Evolutionary conservation across 1,284 basidiomycete species (phyloP), one percentile per base, ranked within the genome.

Genomic region (Psilocybe mexicana): DNA sequence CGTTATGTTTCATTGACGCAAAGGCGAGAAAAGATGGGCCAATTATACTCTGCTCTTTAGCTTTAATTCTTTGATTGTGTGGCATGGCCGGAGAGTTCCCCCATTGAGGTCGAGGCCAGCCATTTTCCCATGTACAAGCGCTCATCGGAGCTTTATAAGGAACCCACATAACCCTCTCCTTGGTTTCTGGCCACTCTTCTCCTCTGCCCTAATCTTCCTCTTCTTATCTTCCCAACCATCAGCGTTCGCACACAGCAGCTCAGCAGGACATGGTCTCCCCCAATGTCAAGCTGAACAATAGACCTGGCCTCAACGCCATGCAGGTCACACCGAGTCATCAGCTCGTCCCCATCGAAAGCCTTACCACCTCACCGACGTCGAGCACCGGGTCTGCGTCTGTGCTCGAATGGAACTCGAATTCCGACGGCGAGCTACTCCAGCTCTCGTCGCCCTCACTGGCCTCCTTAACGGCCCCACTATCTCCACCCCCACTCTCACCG

Each of bases 341-440:
- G 25, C 28, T 60, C 11, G 58, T 62, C 18, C 59, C 63, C 35
- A 47, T 65, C 48, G 59, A 61, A 6, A 65, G 55, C 53, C 53
- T 61, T 6, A 57, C 51, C n/a, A 50, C 28, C 42, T 65, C 63
- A 5, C 63, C 63, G 2, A 58, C 55, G 24, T 65, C 64, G 46
- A 65, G 62, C 57, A 61, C 62, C 24, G 64, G 64, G 25, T 65
- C 64, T n/a, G 62, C 60, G 7, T 65, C 62, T 23, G 58, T 65
- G 11, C 52, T 65, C n/a, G 64, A 65, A 8, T 65, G 64, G 64
- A 63, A 63, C 44, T 62, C 62, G 2, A 62, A 63, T 53, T 62
- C 64, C 14, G 64, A 61, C 54, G 55, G 60, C 54, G 62, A 63
- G 50, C 26, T 59, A 11, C 57, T 62, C 28, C 52, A 62, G 12